Evolutionary conservation across 1,139 yeast species (phyloP), one percentile per base, ranked within the genome.

Genomic region (Debaryomyces singareniensis): DNA sequence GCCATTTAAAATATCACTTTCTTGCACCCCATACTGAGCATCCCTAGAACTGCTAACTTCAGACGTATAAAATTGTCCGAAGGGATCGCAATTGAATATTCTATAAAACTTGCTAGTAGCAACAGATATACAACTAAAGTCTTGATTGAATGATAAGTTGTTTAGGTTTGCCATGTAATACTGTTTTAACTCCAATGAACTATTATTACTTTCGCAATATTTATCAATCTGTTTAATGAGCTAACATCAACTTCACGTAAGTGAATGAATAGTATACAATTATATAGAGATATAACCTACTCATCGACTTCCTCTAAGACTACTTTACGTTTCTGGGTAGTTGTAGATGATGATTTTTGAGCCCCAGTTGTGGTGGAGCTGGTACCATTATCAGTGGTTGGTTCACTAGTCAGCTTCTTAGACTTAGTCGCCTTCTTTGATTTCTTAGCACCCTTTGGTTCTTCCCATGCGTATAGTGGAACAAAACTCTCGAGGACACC

Each of bases 401-500:
- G 15, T 4, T 34, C 36, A 22, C 37, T 27, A 7, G 14, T 13
- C 13, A 7, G 25, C 13, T 6, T 7, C 9, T 7, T 7, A 27
- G 35, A 42, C 29, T 36, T 44, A 16, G 42, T 27, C 37, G 43
- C 49, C 41, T 48, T 48, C 35, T 44, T 40, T 5, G 11, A 11
- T 34, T 45, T 42, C 45, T 51, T 52, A 29, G 43, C 38, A 41
- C 49, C 51, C 45, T 61, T 59, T 12, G 68, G 62, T 33, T 71
- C 84, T 45, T 86, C 87, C 89, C 95, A 91, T 5, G 77, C 94
- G 53, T 84, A 91, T 5, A 81, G 44, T 2, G 99, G 99, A 42
- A 71, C 71, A 65, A 93, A 91, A 65, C 95, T 82, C 38, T 89
- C 97, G 40, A 91, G 53, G 40, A 93, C 84, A 15, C 97, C 96